These are phyloP conservation scores for Eimeria tenella DNA, from an alignment of 169 alveolate species.

Conservation along the genomic window DNA sequence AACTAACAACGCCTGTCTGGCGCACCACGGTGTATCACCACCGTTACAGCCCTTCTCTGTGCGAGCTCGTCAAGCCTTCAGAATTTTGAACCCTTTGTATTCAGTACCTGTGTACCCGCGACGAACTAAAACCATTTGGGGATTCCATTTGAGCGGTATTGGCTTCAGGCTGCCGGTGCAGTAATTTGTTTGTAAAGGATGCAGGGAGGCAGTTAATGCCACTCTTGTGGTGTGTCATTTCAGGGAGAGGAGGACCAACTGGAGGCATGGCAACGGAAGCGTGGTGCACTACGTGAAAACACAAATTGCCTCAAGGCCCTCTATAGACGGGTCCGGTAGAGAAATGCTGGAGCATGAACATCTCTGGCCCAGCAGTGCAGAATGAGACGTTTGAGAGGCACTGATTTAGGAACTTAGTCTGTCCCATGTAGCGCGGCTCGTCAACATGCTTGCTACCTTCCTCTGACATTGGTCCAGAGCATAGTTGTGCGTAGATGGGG, in stretches of 20 bases:
- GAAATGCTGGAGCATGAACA: no score
- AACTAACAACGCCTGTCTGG: neutral
- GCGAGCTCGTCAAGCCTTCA: no score
- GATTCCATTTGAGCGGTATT: no score
- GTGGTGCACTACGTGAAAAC: conserved; percentile 27
- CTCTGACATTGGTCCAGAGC: no score
- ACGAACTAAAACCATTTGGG: no score
- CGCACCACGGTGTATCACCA: neutral
- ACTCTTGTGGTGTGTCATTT: neutral
- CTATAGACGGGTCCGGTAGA: conserved; percentile 25
- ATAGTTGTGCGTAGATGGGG: neutral
- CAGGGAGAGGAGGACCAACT: conserved; percentile 55
- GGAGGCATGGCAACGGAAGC: conserved; percentile 11
- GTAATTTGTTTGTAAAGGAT: no score
- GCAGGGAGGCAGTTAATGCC: neutral
- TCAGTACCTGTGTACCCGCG: no score
- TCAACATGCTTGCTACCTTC: no score
- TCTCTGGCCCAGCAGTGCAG: neutral
- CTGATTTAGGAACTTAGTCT: neutral
- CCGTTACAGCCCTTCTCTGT: neutral
- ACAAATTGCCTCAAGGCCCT: conserved; percentile 20
- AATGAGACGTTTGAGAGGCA: neutral
- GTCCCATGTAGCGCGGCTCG: neutral
- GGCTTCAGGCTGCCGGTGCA: no score
- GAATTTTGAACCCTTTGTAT: no score